phyloP scores from a whole-genome alignment of 108 stramenopile genomes.

The Pseudonitzschia pungens region DNA sequence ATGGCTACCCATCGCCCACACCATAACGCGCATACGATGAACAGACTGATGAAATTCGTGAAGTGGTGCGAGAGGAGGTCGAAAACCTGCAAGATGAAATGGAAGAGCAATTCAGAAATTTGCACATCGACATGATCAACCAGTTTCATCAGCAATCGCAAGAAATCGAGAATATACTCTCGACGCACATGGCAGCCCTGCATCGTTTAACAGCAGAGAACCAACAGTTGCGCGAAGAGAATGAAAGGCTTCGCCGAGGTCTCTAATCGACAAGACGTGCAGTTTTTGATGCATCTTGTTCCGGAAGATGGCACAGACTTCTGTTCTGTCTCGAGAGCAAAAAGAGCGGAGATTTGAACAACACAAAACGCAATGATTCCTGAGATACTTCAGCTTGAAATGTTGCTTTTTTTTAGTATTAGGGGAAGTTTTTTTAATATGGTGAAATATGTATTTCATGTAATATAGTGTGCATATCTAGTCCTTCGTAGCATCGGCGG shows the following conservation, averaged over 20 bases:
- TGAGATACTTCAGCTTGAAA: background rate
- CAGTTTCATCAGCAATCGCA: constrained; percentile 45
- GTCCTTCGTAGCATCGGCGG: background rate
- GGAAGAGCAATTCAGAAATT: constrained; percentile 37
- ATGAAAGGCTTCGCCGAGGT: constrained; percentile 22
- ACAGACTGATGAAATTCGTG: constrained; percentile 23
- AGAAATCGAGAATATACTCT: constrained; percentile 32
- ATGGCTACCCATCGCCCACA: background rate
- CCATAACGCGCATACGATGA: background rate
- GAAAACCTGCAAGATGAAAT: constrained; percentile 44
- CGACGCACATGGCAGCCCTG: constrained; percentile 23
- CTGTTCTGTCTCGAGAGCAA: too few species aligned
- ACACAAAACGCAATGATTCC: too few species aligned
- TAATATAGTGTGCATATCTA: background rate
- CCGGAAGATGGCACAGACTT: background rate
- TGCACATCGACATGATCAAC: constrained; percentile 44
- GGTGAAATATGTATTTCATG: background rate
- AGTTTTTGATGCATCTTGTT: background rate
- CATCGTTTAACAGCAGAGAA: constrained; percentile 29
- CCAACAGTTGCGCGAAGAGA: constrained; percentile 38
- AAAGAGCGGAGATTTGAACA: too few species aligned
- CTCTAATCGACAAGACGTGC: background rate
- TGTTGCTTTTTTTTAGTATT: background rate
- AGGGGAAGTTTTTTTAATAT: too few species aligned
- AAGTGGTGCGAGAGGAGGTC: constrained; percentile 38